Evolutionary conservation across 2,329 filamentous ascomycete genomes (phyloP), one percentile per base, ranked within the genome.

Genomic region (Beauveria sp.): DNA sequence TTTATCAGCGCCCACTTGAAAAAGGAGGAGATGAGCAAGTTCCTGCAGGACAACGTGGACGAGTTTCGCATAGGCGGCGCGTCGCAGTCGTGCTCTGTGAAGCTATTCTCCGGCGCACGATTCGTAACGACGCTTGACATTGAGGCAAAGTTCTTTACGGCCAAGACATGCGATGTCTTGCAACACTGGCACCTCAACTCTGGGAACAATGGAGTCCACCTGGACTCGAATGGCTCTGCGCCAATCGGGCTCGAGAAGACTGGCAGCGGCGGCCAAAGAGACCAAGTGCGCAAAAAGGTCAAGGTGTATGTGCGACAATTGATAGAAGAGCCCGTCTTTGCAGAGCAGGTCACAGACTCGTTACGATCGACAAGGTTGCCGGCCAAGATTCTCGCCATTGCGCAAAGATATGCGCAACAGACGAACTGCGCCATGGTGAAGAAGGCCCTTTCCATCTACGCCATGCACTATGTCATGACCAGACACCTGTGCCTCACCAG

Each of bases 391-490:
- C 69, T 85, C 44, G 62, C 65, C 2, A 77, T 84, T 26, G 76
- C 80, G 20, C 80, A 81, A 63, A 70, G 69, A 18, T 85, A 78
- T 66, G 76, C 76, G 37, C 70, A 77, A 41, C 72, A 75, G 61
- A 76, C 77, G 1, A 73, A 78, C 63, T 78, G 77, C 1, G 62
- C 74, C 10, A 80, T 84, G 67, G 82, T 83, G 50, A 79, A 78
- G 67, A 75, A 76, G 44, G 81, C 82, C 1, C 73, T 85, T 22
- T 76, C 76, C 43, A 79, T 84, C 55, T 83, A 84, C 69, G 78
- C 78, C 48, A 81, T 81, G 75, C 80, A 85, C 67, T 84, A 83
- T 68, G 73, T 84, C 63, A 78, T 84, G 72, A 79, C 79, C 6
- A 77, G 79, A 5, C 82, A 84, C 65, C 74, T 85, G 24, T 80